phyloP scores from a whole-genome alignment of 805 yeast genomes.

The Candida qinlingensis region DNA sequence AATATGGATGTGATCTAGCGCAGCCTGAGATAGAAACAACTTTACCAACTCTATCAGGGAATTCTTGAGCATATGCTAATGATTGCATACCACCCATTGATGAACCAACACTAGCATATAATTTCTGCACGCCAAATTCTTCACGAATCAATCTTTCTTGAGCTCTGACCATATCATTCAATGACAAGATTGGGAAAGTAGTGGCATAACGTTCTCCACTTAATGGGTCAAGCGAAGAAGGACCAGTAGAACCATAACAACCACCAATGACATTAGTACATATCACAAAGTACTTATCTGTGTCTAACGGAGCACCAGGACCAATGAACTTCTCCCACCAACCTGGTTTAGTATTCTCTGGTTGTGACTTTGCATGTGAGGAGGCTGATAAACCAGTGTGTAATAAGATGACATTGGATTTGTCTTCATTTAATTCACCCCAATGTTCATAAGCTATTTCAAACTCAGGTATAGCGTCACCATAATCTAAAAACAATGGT shows the following conservation, averaged over 20 bases:
- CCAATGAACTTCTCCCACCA: constrained; percentile 98
- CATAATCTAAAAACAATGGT: constrained; percentile 74
- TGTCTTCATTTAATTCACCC: constrained; percentile 65
- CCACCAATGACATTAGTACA: constrained; percentile 94
- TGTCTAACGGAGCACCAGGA: constrained; percentile 70
- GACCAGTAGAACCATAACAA: constrained; percentile 94
- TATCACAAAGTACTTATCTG: constrained; percentile 72
- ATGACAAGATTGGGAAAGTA: constrained; percentile 77
- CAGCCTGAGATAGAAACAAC: constrained; percentile 85
- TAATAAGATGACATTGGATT: constrained; percentile 68
- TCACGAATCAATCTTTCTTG: constrained; percentile 65
- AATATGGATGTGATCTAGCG: constrained; percentile 90
- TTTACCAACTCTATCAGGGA: constrained; percentile 67
- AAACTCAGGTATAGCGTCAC: constrained; percentile 68
- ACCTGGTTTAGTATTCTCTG: constrained; percentile 63
- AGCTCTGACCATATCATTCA: constrained; percentile 88
- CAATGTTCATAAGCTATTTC: constrained; percentile 91
- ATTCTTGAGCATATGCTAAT: constrained; percentile 79
- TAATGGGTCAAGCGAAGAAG: constrained; percentile 72
- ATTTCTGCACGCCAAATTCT: constrained; percentile 54
- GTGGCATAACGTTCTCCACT: constrained; percentile 70
- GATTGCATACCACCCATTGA: constrained; percentile 99
- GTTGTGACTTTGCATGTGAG: constrained; percentile 85
- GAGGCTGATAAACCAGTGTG: constrained; percentile 94
- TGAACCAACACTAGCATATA: constrained; percentile 81